A percentile compares a stretch with the other conserved stretches of the same genome.
Conservation (phyloP, 768 basidiomycete genomes). For the Lactarius akahatsu region DNA sequence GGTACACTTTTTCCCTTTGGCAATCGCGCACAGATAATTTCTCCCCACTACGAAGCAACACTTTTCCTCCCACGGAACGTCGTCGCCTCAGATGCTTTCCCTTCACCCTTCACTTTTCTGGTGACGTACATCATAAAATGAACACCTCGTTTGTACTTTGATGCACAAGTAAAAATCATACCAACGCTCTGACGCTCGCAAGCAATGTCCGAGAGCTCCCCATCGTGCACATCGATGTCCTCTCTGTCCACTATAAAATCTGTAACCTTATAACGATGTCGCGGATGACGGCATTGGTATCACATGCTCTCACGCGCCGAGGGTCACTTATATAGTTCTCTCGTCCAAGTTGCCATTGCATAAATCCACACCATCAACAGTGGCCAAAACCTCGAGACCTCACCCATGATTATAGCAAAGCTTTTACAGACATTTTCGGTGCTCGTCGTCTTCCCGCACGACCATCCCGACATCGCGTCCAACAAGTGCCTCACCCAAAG, state of each 20-base stretch:
- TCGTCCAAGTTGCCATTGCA: neutral
- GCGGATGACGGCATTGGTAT: neutral
- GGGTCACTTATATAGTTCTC: neutral
- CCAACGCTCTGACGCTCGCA: neutral
- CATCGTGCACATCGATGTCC: no score
- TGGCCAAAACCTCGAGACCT: neutral
- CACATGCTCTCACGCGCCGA: neutral
- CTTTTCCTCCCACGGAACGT: neutral
- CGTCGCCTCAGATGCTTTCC: neutral
- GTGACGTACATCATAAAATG: neutral
- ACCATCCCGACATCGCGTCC: conserved; percentile 38
- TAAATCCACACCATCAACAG: neutral
- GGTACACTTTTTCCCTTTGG: neutral
- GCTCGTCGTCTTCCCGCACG: conserved; percentile 47
- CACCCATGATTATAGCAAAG: conserved; percentile 22
- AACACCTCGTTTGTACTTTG: neutral
- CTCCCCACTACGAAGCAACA: neutral
- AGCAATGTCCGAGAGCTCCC: neutral
- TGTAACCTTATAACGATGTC: no score
- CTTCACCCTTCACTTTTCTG: neutral
- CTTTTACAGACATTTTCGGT: conserved; percentile 27
- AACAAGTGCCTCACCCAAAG: conserved; percentile 47
- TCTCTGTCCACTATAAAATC: no score
- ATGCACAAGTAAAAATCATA: neutral
- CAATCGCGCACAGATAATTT: no score